A percentile compares a stretch with the other conserved stretches of the same genome.
These are phyloP conservation scores for Quercus parvula DNA, from an alignment of 306 rosid species.

Conservation along the genomic window DNA sequence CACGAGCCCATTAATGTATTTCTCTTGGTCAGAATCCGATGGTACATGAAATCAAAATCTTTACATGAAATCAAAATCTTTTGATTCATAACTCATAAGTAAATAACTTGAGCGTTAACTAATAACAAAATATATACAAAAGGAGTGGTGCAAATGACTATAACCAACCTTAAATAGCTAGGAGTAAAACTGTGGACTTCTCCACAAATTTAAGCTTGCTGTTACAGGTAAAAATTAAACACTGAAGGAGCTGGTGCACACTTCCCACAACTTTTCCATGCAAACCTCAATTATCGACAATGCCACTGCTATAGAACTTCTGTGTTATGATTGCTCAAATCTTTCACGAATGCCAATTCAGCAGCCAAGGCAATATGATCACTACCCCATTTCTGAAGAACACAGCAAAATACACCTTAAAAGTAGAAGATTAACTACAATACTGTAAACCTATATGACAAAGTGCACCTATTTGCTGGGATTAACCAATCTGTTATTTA, in stretches of 20 bases:
- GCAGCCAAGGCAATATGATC: conserved; percentile 89
- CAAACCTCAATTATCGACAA: neutral
- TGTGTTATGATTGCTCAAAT: conserved; percentile 16
- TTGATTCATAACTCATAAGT: neutral
- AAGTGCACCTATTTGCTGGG: neutral
- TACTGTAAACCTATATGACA: neutral
- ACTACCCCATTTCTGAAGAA: conserved; percentile 92
- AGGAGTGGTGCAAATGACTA: neutral
- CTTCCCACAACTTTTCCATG: neutral
- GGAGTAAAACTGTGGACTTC: neutral
- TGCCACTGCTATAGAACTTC: conserved; percentile 19
- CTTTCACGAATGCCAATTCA: conserved; percentile 59
- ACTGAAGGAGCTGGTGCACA: neutral
- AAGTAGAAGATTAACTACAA: neutral
- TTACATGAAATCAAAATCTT: neutral
- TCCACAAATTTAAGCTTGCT: neutral
- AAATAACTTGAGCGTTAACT: neutral
- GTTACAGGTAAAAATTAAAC: neutral
- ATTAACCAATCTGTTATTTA: neutral
- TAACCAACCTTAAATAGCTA: neutral
- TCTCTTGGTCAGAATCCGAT: neutral
- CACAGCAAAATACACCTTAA: neutral
- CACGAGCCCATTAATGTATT: neutral
- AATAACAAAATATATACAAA: neutral
- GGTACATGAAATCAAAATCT: neutral